Conservation (phyloP, 108 stramenopile genomes). For the Craspedostauros australis region DNA sequence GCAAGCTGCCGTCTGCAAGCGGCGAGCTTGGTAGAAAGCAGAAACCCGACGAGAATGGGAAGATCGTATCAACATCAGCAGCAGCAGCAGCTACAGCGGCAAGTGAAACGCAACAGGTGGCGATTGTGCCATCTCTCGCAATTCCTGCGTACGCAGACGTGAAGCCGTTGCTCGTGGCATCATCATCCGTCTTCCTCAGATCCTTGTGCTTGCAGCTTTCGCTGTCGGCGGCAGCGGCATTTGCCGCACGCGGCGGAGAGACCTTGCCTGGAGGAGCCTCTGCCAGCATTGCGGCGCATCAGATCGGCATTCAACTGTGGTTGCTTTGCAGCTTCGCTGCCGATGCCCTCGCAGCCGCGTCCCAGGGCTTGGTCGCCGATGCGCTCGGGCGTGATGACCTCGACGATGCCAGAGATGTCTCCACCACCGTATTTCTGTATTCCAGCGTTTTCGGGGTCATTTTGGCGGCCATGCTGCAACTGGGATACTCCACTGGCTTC, state of each 20-base stretch:
- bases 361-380: slow-evolving; percentile 78
- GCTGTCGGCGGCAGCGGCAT: slow-evolving; percentile 65
- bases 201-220: slow-evolving; percentile 62
- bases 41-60: background rate
- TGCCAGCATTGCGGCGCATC: slow-evolving; percentile 75
- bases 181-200: slow-evolving; percentile 70
- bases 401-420: slow-evolving; percentile 31
- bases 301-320: slow-evolving; percentile 83
- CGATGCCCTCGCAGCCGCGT: slow-evolving; percentile 77
- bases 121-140: slow-evolving; percentile 39
- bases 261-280: slow-evolving; percentile 36
- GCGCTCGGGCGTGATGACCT: slow-evolving; percentile 57
- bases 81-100: background rate
- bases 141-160: slow-evolving; percentile 71
- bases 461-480: slow-evolving; percentile 35
- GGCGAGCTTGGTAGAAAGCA: slow-evolving; percentile 48
- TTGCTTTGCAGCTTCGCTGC: slow-evolving; percentile 75
- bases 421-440: slow-evolving; percentile 65
- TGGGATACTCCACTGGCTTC: slow-evolving; percentile 54
- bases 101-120: background rate
- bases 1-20: slow-evolving; percentile 52
- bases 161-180: slow-evolving; percentile 67
- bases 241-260: slow-evolving; percentile 61
- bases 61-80: background rate
- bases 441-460: slow-evolving; percentile 51